These are phyloP conservation scores for Chalara sp. DNA, from an alignment of 2,329 filamentous ascomycete genomes.

Conservation along the genomic window DNA sequence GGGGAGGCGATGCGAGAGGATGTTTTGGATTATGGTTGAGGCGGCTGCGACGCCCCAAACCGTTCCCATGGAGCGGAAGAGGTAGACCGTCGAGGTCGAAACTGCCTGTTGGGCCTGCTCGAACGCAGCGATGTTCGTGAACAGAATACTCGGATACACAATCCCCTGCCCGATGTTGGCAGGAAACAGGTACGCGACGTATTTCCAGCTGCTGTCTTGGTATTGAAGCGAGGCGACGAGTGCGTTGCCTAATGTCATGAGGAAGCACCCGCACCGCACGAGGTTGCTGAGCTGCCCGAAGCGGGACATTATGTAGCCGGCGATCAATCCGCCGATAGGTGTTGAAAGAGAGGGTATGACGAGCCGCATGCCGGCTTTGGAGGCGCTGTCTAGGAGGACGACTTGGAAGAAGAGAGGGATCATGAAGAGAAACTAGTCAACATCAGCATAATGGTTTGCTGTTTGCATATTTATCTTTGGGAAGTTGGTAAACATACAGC, in stretches of 20 bases:
- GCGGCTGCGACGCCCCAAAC: conserved; percentile 60
- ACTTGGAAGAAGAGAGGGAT: conserved; percentile 66
- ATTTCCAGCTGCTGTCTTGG: conserved; percentile 45
- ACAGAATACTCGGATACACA: conserved; percentile 50
- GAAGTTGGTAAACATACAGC: conserved; percentile 38
- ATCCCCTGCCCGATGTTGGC: conserved; percentile 55
- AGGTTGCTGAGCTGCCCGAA: conserved; percentile 45
- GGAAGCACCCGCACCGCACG: conserved; percentile 41
- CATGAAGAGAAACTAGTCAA: conserved; percentile 54
- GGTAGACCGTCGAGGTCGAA: conserved; percentile 54
- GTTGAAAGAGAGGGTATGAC: conserved; percentile 55
- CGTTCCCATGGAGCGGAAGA: conserved; percentile 55
- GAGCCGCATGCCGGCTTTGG: conserved; percentile 56
- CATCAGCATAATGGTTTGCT: not conserved
- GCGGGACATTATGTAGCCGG: conserved; percentile 52
- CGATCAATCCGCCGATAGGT: conserved; percentile 47
- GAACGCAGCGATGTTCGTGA: conserved; percentile 56
- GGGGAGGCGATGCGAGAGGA: conserved; percentile 46
- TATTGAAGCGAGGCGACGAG: conserved; percentile 43
- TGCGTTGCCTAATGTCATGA: conserved; percentile 47
- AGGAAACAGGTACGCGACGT: conserved; percentile 49
- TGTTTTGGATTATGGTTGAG: conserved; percentile 56
- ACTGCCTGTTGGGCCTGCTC: conserved; percentile 57
- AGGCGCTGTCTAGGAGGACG: conserved; percentile 56
- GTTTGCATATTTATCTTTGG: no score